Evolutionary conservation across 2,329 filamentous ascomycete species (phyloP).

Genomic region (Didymella arachidicola): DNA sequence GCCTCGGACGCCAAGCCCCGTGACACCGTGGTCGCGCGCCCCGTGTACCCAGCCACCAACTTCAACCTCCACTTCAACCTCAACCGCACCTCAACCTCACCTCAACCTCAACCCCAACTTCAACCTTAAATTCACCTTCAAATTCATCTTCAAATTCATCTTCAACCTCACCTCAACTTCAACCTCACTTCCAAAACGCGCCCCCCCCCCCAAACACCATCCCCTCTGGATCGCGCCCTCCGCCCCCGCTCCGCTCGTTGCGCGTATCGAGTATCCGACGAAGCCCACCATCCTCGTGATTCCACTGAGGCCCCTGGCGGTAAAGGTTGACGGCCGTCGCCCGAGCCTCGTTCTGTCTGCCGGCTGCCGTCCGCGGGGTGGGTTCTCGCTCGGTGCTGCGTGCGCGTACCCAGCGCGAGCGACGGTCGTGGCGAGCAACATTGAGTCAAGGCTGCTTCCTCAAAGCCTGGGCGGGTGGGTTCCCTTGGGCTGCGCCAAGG

Average conservation of each 20-base stretch:
- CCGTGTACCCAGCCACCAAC: too few relatives aligned
- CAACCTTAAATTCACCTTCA: too few relatives aligned
- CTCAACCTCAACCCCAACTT: too few relatives aligned
- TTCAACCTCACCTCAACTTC: too few relatives aligned
- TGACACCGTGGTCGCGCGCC: too few relatives aligned
- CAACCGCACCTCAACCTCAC: too few relatives aligned
- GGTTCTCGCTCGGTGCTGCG: slow-evolving; percentile 15
- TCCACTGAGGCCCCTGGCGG: slow-evolving; percentile 25
- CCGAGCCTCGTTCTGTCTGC: slow-evolving; percentile 13
- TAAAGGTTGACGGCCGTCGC: slow-evolving; percentile 19
- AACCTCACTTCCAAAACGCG: too few relatives aligned
- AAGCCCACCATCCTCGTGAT: slow-evolving; percentile 24
- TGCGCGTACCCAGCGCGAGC: slow-evolving; percentile 22
- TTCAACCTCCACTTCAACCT: too few relatives aligned
- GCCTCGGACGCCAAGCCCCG: too few relatives aligned
- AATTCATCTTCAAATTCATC: too few relatives aligned
- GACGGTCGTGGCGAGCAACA: slow-evolving; percentile 15
- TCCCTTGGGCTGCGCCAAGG: slow-evolving; percentile 20
- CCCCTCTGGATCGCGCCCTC: slow-evolving; percentile 9
- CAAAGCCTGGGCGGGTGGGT: slow-evolving; percentile 26
- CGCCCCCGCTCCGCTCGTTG: slow-evolving; percentile 19
- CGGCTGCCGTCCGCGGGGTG: slow-evolving; percentile 24
- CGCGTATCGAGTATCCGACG: slow-evolving; percentile 22
- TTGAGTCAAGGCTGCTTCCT: slow-evolving; percentile 24
- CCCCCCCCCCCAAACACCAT: too few relatives aligned